A percentile compares a stretch with the other conserved stretches of the same genome.
Conservation (phyloP, 1,284 basidiomycete genomes). For the Ganoderma sp. region DNA sequence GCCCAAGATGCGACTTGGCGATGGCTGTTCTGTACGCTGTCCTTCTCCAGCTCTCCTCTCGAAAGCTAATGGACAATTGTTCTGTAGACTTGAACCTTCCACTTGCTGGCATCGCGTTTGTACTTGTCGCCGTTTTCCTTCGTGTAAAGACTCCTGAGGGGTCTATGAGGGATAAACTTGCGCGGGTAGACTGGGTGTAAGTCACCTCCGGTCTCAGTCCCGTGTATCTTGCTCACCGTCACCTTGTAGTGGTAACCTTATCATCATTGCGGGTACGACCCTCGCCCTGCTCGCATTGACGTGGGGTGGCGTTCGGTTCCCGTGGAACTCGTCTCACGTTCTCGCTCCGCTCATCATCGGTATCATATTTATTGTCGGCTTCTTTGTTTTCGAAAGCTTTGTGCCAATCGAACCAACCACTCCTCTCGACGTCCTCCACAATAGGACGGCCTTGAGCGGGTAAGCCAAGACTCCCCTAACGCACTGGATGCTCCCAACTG, state of each 20-base stretch:
- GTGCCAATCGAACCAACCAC: constrained; percentile 26
- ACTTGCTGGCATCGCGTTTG: constrained; percentile 42
- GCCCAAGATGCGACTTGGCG: constrained; percentile 35
- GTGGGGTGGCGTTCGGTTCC: constrained; percentile 31
- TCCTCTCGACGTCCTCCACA: constrained; percentile 40
- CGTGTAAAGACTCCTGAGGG: constrained; percentile 40
- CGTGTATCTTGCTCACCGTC: no score
- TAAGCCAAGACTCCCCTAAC: constrained; percentile 9
- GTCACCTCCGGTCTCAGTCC: constrained; percentile 8
- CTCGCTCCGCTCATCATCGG: constrained; percentile 33
- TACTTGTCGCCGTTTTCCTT: constrained; percentile 42
- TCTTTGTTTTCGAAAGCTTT: constrained; percentile 29
- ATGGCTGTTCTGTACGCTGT: constrained; percentile 39
- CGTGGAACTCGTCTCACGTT: constrained; percentile 32
- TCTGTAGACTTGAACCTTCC: constrained; percentile 45
- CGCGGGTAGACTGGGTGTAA: constrained; percentile 38
- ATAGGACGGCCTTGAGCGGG: constrained; percentile 41
- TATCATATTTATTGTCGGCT: constrained; percentile 18
- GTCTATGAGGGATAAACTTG: constrained; percentile 34
- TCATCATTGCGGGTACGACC: constrained; percentile 28
- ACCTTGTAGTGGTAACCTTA: constrained; percentile 27
- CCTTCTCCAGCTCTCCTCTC: not conserved
- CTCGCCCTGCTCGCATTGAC: constrained; percentile 29
- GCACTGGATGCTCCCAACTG: not conserved
- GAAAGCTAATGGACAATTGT: no score